Base-by-base conservation (phyloP, 805 yeast species). In the Huiozyma naganishii region DNA sequence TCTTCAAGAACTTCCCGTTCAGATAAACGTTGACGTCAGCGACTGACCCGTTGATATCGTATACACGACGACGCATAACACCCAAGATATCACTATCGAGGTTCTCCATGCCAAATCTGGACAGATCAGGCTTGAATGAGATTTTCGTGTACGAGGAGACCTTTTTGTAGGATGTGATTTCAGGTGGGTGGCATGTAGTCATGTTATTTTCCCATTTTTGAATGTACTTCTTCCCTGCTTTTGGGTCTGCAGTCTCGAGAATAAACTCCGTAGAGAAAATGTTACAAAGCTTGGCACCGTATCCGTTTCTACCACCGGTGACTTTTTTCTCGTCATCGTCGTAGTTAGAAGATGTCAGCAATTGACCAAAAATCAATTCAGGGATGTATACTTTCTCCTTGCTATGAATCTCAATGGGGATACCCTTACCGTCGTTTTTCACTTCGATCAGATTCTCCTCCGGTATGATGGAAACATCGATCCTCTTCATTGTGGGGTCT, bases 281-380 rank as follows among this genome's bases (percentile, higher is more conserved):
- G 63, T 92, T 92, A 76, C 98, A 92, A 44, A 92, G 69, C 61
- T 92, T 92, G 40, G 98, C 98, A 65, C 98, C 98, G 60, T 80
- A 92, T 50, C 98, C 98, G 61, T 92, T 92, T 70, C 98, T 79
- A 64, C 98, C 98, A 69, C 98, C 98, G 2, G 95, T 86, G 32
- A 92, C 97, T 64, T 92, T 92, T 65, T 86, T 85, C 58, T 92
- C 85, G 50, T 90, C 77, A 62, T 92, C 98, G 62, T 92, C 95
- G 62, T 92, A 92, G 66, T 92, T 92, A 28, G 95, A 85, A 1
- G 97, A 89, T 0, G 98, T 92, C 51, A 92, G 74, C 48, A 92
- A 73, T 58, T 92, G 87, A 44, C 98, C 98, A 65, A 92, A 92
- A 54, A 92, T 92, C 66, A 92, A 74, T 66, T 92, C 96, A 1